Evolutionary conservation across 2,329 filamentous ascomycete species (phyloP), one percentile per base, ranked within the genome.

Genomic region (Tricladium varicosporioides): DNA sequence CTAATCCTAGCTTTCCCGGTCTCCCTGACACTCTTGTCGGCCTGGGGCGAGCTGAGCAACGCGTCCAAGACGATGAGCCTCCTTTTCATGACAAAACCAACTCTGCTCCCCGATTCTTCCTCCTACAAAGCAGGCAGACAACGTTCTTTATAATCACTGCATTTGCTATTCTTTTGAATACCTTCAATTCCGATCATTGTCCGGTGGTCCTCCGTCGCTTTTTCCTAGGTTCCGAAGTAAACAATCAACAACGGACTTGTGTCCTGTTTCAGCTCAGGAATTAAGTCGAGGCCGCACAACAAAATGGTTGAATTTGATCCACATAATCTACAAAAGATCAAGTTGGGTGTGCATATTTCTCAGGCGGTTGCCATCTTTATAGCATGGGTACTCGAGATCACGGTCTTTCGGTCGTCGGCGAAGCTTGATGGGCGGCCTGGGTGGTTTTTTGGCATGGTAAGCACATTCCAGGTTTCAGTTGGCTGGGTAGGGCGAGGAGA

Each of bases 391-490:
- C 73, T 87, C 58, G 80, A 82, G 63, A 85, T 87, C 64, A 75
- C 80, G 19, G 77, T 87, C 47, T 85, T 87, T 67, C 75, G 75
- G 73, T 74, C 53, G 69, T 77, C 9, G 69, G 74, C 81, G 5
- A 70, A 68, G 16, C 77, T 87, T 60, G 79, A 78, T 55, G 82
- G 83, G 33, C 78, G 82, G 61, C 81, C 81, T 70, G 83, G 79
- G 60, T 87, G 84, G 84, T 79, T 82, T 0, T 87, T 87, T 61
- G 84, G 75, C 63, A 76, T 86, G 72, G 84, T 87, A 76, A 59
- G 82, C 73, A 48, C 22, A 27, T 27, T 27, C 36, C 36, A 10
- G 36, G 10, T 40, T n/a, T 40, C 36, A 40, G 36, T n/a, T 40
- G 3, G 11, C 36, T 40, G 36, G 22, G 7, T 27, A 27, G 22